Evolutionary conservation across 164 flowering plant species (phyloP), one percentile per base, ranked within the genome.

Genomic region (Magnolia sinica): DNA sequence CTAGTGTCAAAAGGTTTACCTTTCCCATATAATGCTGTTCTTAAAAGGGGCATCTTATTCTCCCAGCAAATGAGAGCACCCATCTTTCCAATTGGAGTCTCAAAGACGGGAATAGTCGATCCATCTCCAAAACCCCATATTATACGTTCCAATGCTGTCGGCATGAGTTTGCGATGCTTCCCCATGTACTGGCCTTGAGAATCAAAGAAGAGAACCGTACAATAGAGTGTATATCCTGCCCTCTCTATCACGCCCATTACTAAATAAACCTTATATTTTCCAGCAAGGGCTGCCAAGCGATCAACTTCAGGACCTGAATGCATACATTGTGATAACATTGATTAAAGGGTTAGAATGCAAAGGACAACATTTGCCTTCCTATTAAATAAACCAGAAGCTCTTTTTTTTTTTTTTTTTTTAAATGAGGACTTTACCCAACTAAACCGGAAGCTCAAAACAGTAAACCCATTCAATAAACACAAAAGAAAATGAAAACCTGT

Each of bases 71-170:
- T 91, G 66, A 92, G 93, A 63, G 94, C 97, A 79, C 99, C 97
- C 24, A 94, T 88, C 79, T 92, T 94, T 24, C 98, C 99, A 77
- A 92, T 68, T 14, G 93, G 85, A 76, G 98, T 94, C 8, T 94
- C 97, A 83, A 83, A 91, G 52, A 96, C 97, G 2, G 98, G 98
- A 73, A 92, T 85, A 7, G 96, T 92, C 1, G 99, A 94, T 49
- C 98, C 98, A 85, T 96, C 99, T 27, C 98, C 99, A 81, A 92
- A 94, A 4, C 98, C 98, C 99, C 99, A 96, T 27, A 96, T 90
- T 7, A 90, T 76, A 22, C 95, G 95, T 80, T 96, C 98, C 77
- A 92, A 68, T 20, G 92, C 93, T 22, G 98, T 96, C 23, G 98
- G 99, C 95, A 96, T 94, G 55, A 96, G 64, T 80, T 96, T 96